Conservation (phyloP, 2,329 filamentous ascomycete genomes). For the Penicillium sp. region DNA sequence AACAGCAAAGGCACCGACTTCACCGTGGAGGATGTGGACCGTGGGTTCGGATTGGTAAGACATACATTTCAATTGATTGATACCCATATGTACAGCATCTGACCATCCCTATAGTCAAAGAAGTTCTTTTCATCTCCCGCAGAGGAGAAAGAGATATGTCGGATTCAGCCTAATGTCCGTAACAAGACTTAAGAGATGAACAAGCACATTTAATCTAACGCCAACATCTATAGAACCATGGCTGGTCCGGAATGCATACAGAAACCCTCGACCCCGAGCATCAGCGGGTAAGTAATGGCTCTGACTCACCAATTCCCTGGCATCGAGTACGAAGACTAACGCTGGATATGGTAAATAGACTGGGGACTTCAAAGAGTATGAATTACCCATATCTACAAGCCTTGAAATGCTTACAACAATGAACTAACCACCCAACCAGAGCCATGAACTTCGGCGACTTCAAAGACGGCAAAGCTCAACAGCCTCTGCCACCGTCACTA, state of each 20-base stretch:
- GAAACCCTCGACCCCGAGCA: conserved; percentile 84
- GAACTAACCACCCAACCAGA: conserved; percentile 47
- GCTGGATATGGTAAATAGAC: conserved; percentile 49
- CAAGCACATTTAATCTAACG: not conserved
- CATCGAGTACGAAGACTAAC: conserved; percentile 4
- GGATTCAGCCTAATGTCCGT: conserved; percentile 64
- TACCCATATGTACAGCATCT: conserved; percentile 1
- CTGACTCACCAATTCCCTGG: not conserved
- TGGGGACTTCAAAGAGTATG: conserved; percentile 85
- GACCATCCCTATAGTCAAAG: conserved; percentile 56
- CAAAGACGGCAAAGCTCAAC: conserved; percentile 64
- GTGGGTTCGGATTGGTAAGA: conserved; percentile 71
- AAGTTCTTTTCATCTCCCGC: conserved; percentile 70
- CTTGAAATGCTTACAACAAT: not conserved
- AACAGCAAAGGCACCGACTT: conserved; percentile 72
- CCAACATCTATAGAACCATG: conserved; percentile 63
- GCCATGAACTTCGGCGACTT: conserved; percentile 92
- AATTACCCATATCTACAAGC: not conserved
- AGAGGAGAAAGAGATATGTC: conserved; percentile 71
- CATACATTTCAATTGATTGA: not conserved
- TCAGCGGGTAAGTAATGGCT: conserved; percentile 62
- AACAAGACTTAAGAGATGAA: not conserved
- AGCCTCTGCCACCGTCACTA: conserved; percentile 71
- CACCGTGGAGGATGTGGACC: conserved; percentile 62
- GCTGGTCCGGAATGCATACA: conserved; percentile 84